Conservation (phyloP, 1,284 basidiomycete species). For the Apiotrichum domesticum region DNA sequence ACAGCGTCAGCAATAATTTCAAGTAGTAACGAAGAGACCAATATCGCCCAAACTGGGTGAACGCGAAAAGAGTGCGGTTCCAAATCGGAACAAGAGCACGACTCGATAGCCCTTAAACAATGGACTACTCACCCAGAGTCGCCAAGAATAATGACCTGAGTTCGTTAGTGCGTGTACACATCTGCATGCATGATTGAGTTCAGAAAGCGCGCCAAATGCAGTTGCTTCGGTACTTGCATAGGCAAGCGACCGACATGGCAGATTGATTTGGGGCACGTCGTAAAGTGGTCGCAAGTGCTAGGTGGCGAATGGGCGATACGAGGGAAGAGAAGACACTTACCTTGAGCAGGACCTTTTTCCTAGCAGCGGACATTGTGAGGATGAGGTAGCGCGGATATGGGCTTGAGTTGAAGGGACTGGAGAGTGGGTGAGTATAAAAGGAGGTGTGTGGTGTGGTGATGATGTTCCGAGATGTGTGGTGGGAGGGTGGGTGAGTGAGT, state of each 20-base stretch:
- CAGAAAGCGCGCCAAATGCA: too few species aligned
- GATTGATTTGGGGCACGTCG: too few species aligned
- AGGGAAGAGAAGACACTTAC: constrained; percentile 49
- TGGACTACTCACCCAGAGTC: constrained; percentile 77
- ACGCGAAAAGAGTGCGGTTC: not conserved
- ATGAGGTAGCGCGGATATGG: too few species aligned
- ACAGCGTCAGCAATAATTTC: not conserved
- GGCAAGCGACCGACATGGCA: not conserved
- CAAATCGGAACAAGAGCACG: not conserved
- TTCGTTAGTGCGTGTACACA: too few species aligned
- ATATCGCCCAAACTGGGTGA: not conserved
- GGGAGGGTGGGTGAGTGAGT: too few species aligned
- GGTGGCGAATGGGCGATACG: not conserved
- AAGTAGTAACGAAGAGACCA: not conserved
- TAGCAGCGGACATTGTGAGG: constrained; percentile 45
- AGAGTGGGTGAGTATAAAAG: too few species aligned
- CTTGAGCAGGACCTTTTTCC: constrained; percentile 83
- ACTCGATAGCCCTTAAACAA: not conserved
- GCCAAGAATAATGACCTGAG: constrained; percentile 92
- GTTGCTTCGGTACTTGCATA: not conserved
- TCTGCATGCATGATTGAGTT: too few species aligned
- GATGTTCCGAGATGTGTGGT: too few species aligned
- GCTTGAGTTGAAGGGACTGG: not conserved
- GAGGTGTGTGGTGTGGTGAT: too few species aligned
- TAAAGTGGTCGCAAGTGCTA: too few species aligned